Base-by-base conservation (phyloP, 495 filamentous ascomycete genomes). In the Rhizodiscina lignyota region DNA sequence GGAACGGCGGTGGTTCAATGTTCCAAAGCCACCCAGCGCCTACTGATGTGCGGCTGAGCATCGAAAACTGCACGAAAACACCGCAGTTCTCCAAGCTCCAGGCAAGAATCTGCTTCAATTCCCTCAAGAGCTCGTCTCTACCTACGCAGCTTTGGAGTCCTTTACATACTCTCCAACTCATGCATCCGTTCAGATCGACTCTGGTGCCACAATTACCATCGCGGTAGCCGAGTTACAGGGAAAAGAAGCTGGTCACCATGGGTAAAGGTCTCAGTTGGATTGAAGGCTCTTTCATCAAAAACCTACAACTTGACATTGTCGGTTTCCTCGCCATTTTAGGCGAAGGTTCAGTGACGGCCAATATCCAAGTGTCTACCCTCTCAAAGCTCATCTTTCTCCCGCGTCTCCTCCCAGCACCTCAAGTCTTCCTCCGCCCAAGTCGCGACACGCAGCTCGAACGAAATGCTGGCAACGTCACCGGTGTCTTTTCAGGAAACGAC, bases 281-380 rank as follows among this genome's bases (percentile, higher is more conserved):
- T 12, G 12, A 18, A 26, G 33, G 21, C 10, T 2, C 1, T 8
- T 35, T 36, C 37, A 10, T 35, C n/a, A 24, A 50, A 13, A 34
- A 49, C 28, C 38, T 58, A 20, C 51, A 56, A 31, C 49, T 60
- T 5, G 56, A 60, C 37, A 56, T 58, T 18, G 56, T 60, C 30
- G 56, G 55, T 24, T 58, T 60, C 37, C 51, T 60, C n/a, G 56
- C 55, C 21, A 51, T 60, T 34, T 35, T 58, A 10, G 56, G 56
- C 16, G 56, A 60, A 39, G 51, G 53, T 42, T 56, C 53, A 13
- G 46, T 60, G 10, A 32, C 48, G n/a, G 51, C 49, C 22, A 56
- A 56, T 39, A 55, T 53, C 16, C 55, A 58, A 38, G 56, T 60
- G 6, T 37, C 53, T 2, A 51, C 56, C 1, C 44, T 60, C 2